Conservation (phyloP, 1,284 basidiomycete species). For the Cryptococcus hybrid region DNA sequence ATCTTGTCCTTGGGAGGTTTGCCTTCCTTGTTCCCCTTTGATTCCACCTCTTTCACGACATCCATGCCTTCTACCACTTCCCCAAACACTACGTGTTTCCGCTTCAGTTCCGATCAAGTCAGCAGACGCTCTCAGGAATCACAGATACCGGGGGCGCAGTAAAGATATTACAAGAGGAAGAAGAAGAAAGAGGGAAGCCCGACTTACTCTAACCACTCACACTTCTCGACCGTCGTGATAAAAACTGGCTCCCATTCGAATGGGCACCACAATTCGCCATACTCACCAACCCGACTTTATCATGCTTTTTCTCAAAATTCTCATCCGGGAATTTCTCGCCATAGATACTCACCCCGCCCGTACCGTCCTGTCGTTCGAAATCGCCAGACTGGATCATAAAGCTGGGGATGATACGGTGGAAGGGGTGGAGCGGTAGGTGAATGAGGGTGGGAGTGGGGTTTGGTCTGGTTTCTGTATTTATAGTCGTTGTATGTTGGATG, state of each 20-base stretch:
- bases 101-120: slow-evolving; percentile 29
- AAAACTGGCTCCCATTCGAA: slow-evolving; percentile 51
- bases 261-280: slow-evolving; percentile 71
- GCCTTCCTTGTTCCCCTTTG: slow-evolving; percentile 42
- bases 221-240: slow-evolving; percentile 70
- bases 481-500: slow-evolving; percentile 14
- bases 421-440: slow-evolving; percentile 62
- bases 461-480: slow-evolving; percentile 24
- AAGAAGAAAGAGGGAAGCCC: slow-evolving; percentile 50
- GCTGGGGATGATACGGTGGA: slow-evolving; percentile 65
- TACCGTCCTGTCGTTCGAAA: slow-evolving; percentile 62
- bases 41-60: slow-evolving; percentile 65
- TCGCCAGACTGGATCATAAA: slow-evolving; percentile 68
- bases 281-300: neutral
- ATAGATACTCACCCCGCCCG: slow-evolving; percentile 50
- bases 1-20: slow-evolving; percentile 36
- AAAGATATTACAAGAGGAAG: slow-evolving; percentile 48
- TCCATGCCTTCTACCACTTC: slow-evolving; percentile 84
- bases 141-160: slow-evolving; percentile 49
- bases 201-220: slow-evolving; percentile 58
- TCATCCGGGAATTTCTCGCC: slow-evolving; percentile 52
- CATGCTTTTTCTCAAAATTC: slow-evolving; percentile 63
- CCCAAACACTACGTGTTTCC: slow-evolving; percentile 71
- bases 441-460: slow-evolving; percentile 49
- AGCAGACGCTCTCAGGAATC: neutral